A percentile compares a stretch with the other conserved stretches of the same genome.
Conservation (phyloP, 192 early-diverging fungal genomes). For the Dissophora ornata region DNA sequence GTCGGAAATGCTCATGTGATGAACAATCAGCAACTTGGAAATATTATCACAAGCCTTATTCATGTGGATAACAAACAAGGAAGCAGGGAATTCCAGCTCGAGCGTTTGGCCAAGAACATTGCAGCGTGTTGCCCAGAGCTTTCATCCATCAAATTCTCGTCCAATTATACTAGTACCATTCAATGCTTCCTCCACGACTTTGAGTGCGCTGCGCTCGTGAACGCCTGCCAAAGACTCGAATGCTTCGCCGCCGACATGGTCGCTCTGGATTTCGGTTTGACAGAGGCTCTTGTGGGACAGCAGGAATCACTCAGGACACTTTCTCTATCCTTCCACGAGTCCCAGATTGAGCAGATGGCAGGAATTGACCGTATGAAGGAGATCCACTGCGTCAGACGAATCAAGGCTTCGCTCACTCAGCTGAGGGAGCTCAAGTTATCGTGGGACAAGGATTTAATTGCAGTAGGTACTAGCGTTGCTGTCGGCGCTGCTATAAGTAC, state of each 20-base stretch:
- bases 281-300: constrained; percentile 18
- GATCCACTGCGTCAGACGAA: constrained; percentile 17
- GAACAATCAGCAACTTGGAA: constrained; percentile 4
- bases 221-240: constrained; percentile 16
- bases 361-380: constrained; percentile 16
- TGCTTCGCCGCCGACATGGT: constrained; percentile 28
- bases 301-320: background rate
- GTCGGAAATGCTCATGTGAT: background rate
- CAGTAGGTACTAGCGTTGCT: background rate
- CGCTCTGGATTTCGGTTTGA: constrained; percentile 11
- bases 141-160: constrained; percentile 19
- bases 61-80: background rate
- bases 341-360: background rate
- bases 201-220: constrained; percentile 18
- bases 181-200: constrained; percentile 20
- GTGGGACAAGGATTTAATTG: constrained; percentile 10
- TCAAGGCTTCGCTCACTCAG: constrained; percentile 14
- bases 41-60: background rate
- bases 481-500: background rate
- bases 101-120: constrained; percentile 26
- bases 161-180: constrained; percentile 1
- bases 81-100: constrained; percentile 14
- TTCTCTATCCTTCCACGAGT: constrained; percentile 7
- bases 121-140: constrained; percentile 32
- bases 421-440: constrained; percentile 16